Evolutionary conservation across 179 eudicot genomes (phyloP).

Genomic region (Patellifolia procumbens): DNA sequence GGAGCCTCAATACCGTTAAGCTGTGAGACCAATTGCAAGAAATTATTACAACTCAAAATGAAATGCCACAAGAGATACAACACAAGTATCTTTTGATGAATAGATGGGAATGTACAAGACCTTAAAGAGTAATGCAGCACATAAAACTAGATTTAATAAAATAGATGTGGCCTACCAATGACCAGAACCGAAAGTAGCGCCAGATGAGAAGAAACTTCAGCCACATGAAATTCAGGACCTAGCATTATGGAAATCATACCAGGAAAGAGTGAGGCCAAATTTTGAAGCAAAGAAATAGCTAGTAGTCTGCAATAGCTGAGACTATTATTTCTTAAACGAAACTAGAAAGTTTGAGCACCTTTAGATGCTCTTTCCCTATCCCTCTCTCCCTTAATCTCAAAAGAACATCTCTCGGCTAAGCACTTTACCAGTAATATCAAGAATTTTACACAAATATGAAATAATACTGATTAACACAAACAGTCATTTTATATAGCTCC

Average conservation of each 20-base stretch:
- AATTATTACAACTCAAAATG: neutral
- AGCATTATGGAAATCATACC: conserved; percentile 22
- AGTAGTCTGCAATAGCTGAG: neutral
- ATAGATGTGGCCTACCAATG: conserved; percentile 57
- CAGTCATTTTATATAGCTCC: neutral
- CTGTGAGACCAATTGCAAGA: conserved; percentile 36
- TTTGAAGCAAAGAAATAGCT: neutral
- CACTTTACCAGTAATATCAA: neutral
- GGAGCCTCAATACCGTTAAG: conserved; percentile 83
- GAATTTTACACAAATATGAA: neutral
- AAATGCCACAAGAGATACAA: neutral
- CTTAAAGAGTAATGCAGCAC: conserved; percentile 3
- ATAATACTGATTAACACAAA: neutral
- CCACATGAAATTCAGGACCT: conserved; percentile 99
- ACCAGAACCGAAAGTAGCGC: conserved; percentile 94
- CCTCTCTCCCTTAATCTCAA: neutral
- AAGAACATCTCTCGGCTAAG: neutral
- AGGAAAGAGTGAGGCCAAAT: conserved; percentile 14
- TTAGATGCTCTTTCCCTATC: neutral
- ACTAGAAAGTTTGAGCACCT: neutral
- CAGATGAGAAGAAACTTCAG: conserved; percentile 91
- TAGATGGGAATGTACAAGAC: neutral
- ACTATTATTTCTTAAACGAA: neutral
- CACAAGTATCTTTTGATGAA: neutral
- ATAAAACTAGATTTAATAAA: neutral